Percentiles rank a stretch among this genome's conserved stretches.
phyloP scores from a whole-genome alignment of 164 flowering plant genomes.

The Nelumbo lutea region DNA sequence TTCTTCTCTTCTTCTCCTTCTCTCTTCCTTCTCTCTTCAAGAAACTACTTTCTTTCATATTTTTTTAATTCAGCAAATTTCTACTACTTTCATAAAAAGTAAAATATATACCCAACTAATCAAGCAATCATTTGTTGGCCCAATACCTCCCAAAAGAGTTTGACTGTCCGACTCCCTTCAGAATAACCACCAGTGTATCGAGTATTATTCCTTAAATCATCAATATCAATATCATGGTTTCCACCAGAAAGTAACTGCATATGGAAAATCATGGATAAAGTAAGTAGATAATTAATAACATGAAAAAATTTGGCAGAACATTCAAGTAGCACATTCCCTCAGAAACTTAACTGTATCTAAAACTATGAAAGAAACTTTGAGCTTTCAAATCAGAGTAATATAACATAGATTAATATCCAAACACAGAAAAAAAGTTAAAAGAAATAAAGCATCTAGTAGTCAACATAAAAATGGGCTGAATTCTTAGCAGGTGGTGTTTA shows the following conservation, averaged over 20 bases:
- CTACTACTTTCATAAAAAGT: neutral
- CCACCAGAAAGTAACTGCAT: constrained; percentile 97
- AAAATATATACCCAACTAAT: neutral
- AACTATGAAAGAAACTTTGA: neutral
- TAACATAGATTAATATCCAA: neutral
- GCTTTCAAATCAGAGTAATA: neutral
- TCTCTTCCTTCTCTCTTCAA: too few species aligned
- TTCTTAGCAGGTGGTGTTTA: too few species aligned
- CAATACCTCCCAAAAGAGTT: constrained; percentile 94
- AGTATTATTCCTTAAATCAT: constrained; percentile 74
- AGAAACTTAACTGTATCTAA: neutral
- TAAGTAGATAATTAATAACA: constrained; percentile 1
- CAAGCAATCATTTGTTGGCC: neutral
- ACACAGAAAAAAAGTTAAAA: neutral
- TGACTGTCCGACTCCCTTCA: constrained; percentile 89
- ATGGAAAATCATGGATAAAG: constrained; percentile 7
- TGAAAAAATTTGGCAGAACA: neutral
- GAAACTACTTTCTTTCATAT: too few species aligned
- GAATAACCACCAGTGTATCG: constrained; percentile 93
- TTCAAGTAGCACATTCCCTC: neutral
- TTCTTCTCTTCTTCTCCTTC: too few species aligned
- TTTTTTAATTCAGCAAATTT: too few species aligned
- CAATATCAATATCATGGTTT: constrained; percentile 80
- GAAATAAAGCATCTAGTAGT: too few species aligned
- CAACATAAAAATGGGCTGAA: too few species aligned